A percentile compares a stretch with the other conserved stretches of the same genome.
Evolutionary conservation across 164 flowering plant species (phyloP).

Genomic region (Nelumbo lutea): DNA sequence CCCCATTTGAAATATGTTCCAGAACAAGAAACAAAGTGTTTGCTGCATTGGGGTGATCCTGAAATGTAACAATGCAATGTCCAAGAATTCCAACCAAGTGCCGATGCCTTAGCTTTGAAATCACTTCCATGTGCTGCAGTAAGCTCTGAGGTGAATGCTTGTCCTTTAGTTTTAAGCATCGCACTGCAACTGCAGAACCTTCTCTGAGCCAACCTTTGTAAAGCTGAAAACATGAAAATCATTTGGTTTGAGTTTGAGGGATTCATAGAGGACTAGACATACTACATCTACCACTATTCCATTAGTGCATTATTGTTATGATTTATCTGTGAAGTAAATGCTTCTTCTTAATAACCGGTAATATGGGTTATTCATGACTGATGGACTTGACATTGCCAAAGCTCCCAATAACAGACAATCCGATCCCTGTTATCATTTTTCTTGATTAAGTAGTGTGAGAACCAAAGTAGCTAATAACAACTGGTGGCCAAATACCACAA

Average conservation of each 20-base stretch:
- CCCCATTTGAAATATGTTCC: constrained; percentile 57
- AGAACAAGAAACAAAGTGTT: constrained; percentile 55
- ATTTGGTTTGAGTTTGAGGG: not conserved
- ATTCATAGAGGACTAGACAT: not conserved
- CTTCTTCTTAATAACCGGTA: too few species aligned
- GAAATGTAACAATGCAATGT: constrained; percentile 57
- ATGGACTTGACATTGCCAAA: too few species aligned
- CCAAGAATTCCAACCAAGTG: constrained; percentile 85
- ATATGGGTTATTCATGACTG: too few species aligned
- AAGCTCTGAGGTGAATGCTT: constrained; percentile 46
- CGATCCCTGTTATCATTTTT: too few species aligned
- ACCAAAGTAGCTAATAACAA: too few species aligned
- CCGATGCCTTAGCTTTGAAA: constrained; percentile 68
- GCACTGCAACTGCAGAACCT: constrained; percentile 54
- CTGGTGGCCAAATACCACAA: too few species aligned
- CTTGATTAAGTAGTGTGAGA: too few species aligned
- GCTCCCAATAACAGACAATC: too few species aligned
- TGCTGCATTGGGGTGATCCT: constrained; percentile 39
- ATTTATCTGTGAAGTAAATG: too few species aligned
- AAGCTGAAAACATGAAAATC: constrained; percentile 36
- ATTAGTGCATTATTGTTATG: not conserved
- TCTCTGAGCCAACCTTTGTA: constrained; percentile 71
- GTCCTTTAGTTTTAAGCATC: constrained; percentile 54
- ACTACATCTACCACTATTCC: not conserved
- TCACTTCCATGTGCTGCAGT: constrained; percentile 47